Evolutionary conservation across 768 basidiomycete genomes (phyloP).

Genomic region (Tricholoma saponaceum): DNA sequence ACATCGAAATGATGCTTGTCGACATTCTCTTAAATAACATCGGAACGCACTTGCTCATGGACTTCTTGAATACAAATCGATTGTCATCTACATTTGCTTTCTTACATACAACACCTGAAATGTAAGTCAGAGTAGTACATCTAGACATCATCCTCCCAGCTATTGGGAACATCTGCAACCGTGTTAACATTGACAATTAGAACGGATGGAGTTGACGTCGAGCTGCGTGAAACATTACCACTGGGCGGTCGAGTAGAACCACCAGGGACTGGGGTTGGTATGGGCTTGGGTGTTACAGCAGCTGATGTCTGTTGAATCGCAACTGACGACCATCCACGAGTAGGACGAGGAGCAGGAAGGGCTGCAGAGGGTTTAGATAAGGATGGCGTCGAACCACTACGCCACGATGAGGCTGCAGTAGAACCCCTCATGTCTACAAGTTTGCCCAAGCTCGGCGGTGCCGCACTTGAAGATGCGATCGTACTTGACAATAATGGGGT

Average conservation of each 20-base stretch:
- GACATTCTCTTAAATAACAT: too few species aligned
- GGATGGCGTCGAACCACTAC: conserved; percentile 10
- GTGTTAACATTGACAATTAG: conserved; percentile 7
- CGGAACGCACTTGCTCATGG: too few species aligned
- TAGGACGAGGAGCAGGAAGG: background rate
- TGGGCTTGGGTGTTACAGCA: background rate
- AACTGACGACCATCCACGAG: background rate
- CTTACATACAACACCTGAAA: too few species aligned
- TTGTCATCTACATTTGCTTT: too few species aligned
- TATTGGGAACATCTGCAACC: conserved; percentile 37
- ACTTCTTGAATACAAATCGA: too few species aligned
- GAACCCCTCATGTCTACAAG: conserved; percentile 48
- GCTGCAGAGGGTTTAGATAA: conserved; percentile 1
- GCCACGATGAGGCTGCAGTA: conserved; percentile 18
- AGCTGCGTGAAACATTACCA: background rate
- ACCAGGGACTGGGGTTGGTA: background rate
- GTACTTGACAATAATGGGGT: conserved; percentile 58
- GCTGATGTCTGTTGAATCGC: background rate
- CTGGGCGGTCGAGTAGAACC: background rate
- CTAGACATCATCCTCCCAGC: conserved; percentile 54
- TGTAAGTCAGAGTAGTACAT: too few species aligned
- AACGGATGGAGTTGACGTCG: conserved; percentile 10
- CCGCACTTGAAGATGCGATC: conserved; percentile 25
- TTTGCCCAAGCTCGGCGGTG: conserved; percentile 49
- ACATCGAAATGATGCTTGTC: too few species aligned